These are phyloP conservation scores for Nepenthes alata DNA, from an alignment of 179 eudicot genomes.

Conservation along the genomic window DNA sequence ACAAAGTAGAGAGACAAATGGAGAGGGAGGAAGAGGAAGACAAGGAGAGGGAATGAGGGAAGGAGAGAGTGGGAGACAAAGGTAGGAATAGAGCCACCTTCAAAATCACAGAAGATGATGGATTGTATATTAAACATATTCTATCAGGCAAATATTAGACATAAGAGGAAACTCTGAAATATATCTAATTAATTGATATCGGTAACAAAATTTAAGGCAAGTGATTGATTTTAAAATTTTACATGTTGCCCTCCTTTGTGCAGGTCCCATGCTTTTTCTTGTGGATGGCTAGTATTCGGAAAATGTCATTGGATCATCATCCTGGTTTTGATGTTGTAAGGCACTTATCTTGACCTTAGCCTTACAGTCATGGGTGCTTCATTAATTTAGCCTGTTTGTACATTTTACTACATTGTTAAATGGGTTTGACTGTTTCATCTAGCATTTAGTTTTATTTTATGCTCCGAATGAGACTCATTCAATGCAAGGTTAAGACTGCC, in stretches of 20 bases:
- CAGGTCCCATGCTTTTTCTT: constrained; percentile 86
- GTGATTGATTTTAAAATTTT: neutral
- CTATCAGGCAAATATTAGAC: no score
- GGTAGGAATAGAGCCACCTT: no score
- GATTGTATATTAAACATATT: no score
- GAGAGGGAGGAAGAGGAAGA: no score
- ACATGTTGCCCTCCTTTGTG: neutral
- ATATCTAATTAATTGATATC: neutral
- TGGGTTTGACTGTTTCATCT: neutral
- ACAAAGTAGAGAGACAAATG: no score
- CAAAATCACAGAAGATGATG: no score
- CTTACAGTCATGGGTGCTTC: neutral
- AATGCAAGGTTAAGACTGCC: no score
- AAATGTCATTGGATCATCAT: constrained; percentile 72
- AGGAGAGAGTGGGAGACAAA: no score
- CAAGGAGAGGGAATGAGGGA: no score
- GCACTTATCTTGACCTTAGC: neutral
- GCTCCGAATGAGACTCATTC: no score
- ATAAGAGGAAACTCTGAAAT: no score
- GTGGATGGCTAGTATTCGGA: constrained; percentile 58
- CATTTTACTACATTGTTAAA: neutral
- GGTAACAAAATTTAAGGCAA: neutral
- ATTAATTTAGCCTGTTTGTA: neutral
- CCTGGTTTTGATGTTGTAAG: constrained; percentile 92
- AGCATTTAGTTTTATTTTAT: no score